Conservation (phyloP, 2,329 filamentous ascomycete species). For the Alternaria hordeiaustralica region DNA sequence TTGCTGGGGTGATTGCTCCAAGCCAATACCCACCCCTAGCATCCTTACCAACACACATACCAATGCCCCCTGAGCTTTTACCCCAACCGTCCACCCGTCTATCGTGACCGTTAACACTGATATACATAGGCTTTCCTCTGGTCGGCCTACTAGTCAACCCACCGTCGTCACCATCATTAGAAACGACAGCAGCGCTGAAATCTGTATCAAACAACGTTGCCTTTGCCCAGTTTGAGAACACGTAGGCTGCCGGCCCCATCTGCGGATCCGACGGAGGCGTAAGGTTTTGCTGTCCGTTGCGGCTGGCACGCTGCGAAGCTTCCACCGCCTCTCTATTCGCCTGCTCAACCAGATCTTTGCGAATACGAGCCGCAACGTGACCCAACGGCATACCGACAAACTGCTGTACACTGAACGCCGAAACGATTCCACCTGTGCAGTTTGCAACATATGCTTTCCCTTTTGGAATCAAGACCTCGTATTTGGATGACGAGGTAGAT, state of each 20-base stretch:
- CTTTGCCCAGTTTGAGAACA: conserved; percentile 25
- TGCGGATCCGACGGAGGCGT: neutral
- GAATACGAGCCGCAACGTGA: conserved; percentile 28
- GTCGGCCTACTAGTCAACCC: neutral
- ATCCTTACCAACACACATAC: conserved; percentile 22
- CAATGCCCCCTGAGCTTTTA: conserved; percentile 13
- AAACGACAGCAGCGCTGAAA: conserved; percentile 20
- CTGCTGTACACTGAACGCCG: conserved; percentile 17
- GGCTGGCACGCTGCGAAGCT: conserved; percentile 2
- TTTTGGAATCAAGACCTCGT: conserved; percentile 19
- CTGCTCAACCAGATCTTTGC: conserved; percentile 26
- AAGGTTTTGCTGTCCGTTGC: neutral
- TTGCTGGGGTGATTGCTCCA: conserved; percentile 3
- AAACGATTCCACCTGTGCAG: conserved; percentile 3
- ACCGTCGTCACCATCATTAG: too few relatives aligned
- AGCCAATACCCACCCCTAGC: conserved; percentile 27
- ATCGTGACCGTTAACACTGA: neutral
- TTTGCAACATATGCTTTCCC: conserved; percentile 26
- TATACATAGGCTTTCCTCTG: conserved; percentile 1
- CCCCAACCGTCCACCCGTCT: conserved; percentile 2
- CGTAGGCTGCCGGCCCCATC: conserved; percentile 7
- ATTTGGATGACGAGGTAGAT: conserved; percentile 5
- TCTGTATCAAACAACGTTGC: conserved; percentile 22
- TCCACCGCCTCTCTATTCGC: conserved; percentile 23
- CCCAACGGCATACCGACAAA: conserved; percentile 25